A percentile compares a stretch with the other conserved stretches of the same genome.
Evolutionary conservation across 192 early-diverging fungal species (phyloP).

Genomic region (Funneliformis mosseae): DNA sequence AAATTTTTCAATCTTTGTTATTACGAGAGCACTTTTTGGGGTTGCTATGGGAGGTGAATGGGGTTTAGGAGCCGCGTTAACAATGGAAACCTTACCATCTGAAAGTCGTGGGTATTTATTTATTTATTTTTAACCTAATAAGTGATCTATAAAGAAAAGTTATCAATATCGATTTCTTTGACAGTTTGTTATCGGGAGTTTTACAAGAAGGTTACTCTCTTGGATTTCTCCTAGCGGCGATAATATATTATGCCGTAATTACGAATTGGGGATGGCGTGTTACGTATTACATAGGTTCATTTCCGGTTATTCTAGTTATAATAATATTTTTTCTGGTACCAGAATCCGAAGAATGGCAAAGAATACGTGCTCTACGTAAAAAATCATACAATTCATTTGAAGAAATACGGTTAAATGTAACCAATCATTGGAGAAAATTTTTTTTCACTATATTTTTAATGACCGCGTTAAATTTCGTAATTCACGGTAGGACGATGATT

Average conservation of each 20-base stretch:
- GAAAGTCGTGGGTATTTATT: conserved; percentile 58
- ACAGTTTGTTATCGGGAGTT: conserved; percentile 68
- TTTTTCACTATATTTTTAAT: conserved; percentile 60
- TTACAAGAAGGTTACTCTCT: conserved; percentile 72
- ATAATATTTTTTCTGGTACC: conserved; percentile 64
- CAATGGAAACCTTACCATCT: conserved; percentile 69
- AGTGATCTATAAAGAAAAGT: neutral
- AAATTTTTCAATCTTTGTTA: conserved; percentile 61
- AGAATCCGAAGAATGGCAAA: conserved; percentile 60
- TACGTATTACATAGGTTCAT: conserved; percentile 67
- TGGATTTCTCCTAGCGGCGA: conserved; percentile 67
- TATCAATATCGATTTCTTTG: neutral
- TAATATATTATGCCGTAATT: conserved; percentile 61
- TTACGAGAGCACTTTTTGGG: conserved; percentile 62
- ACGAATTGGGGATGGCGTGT: conserved; percentile 65
- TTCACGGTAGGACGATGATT: conserved; percentile 47
- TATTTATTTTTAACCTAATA: neutral
- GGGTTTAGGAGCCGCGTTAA: conserved; percentile 72
- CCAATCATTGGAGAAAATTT: conserved; percentile 54
- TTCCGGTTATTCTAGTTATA: conserved; percentile 60
- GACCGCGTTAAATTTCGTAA: conserved; percentile 71
- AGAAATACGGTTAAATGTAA: conserved; percentile 33
- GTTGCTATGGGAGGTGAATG: conserved; percentile 75
- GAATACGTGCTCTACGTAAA: conserved; percentile 39
- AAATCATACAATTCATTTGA: conserved; percentile 32